Evolutionary conservation across 208 protist genomes (phyloP).

Genomic region (Crithidia brevicula): DNA sequence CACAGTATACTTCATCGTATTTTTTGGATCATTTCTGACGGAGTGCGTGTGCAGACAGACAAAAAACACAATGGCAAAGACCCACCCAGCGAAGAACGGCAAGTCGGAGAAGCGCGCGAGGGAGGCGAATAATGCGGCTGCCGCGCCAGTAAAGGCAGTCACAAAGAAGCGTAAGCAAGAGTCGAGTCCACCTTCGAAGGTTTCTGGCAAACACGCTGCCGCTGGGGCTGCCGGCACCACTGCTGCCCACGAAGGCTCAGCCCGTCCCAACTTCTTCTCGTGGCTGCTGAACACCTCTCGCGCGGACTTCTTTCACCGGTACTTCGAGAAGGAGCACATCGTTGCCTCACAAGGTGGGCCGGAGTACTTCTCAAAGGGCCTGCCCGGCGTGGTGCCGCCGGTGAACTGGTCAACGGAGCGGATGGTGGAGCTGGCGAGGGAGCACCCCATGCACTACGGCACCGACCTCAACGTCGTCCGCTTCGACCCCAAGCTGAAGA

Average conservation of each 20-base stretch:
- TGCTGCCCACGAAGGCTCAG: too few species aligned
- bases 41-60: too few species aligned
- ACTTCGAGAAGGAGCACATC: conserved; percentile 83
- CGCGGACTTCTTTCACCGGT: conserved; percentile 69
- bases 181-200: too few species aligned
- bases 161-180: background rate
- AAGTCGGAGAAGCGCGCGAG: conserved; percentile 6
- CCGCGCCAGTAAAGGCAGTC: background rate
- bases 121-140: background rate
- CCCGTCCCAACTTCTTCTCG: conserved; percentile 42
- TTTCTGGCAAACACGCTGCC: too few species aligned
- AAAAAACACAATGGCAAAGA: conserved; percentile 4
- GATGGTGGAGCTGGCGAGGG: conserved; percentile 46
- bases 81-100: conserved; percentile 6
- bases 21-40: too few species aligned
- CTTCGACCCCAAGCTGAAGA: conserved; percentile 49
- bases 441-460: conserved; percentile 38
- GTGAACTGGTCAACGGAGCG: conserved; percentile 58
- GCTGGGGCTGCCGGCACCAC: background rate
- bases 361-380: conserved; percentile 44
- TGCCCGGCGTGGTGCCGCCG: conserved; percentile 34
- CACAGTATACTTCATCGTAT: too few species aligned
- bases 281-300: conserved; percentile 56
- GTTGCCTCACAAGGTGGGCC: conserved; percentile 42
- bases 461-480: conserved; percentile 61